Base-by-base conservation (phyloP, 345 rosid species). In the Brassica incana region DNA sequence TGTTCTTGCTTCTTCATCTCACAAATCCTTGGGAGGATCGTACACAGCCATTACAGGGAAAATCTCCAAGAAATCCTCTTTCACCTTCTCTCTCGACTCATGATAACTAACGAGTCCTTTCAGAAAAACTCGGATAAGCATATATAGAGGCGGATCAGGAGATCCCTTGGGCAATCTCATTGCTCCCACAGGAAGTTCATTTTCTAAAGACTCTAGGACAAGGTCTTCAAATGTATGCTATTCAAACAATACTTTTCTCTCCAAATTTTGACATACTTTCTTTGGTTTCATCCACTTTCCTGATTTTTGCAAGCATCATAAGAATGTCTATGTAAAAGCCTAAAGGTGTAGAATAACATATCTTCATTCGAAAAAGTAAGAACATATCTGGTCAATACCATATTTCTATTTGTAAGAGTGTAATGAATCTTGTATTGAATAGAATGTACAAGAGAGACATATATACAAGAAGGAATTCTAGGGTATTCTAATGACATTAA, bases 321-420 rank as follows among this genome's bases (percentile, higher is more conserved):
- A 95, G 89, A 96, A 91, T 95, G 84, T 95, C 99, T 79, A 97
- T 83, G 82, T 89, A 88, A 65, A 92, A 29, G 32, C 32, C 32
- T 29, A 29, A 29, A 29, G 32, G 32, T 29, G 32, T 29, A 29
- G 32, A 29, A 29, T 29, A 29, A 29, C 4, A 29, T 29, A 29
- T 29, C 32, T 29, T 29, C 32, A 29, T 29, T 27, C 32, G 32
- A 29, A 29, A 29, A 29, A 29, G 32, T 29, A 29, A 88, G 80
- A 85, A 95, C 98, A 90, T 92, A 84, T 92, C 99, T 5, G 98
- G 97, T 74, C 88, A 80, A n/a, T 90, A 92, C 98, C 99, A 95
- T 81, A 95, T 91, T 78, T 95, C 97, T 29, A 3, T 29, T 23
- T 23, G 25, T 23, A 23, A 23, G 25, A 23, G 25, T 23, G 25